Base-by-base conservation (phyloP, 148 eudicot genomes). In the Arctostaphylos glauca region DNA sequence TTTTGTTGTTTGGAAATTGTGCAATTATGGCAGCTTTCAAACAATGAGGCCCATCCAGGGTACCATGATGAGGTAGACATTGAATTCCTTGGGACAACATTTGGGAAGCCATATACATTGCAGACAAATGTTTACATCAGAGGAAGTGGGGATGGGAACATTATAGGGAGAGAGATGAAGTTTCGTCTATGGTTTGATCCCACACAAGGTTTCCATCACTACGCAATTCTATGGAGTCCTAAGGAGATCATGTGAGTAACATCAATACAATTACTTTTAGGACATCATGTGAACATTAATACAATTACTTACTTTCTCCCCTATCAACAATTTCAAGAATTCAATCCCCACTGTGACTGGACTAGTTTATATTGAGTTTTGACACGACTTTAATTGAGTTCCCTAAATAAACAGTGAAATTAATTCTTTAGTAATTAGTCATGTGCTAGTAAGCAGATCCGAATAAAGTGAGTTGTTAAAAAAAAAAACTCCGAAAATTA, bases 151-250 rank as follows among this genome's bases (percentile, higher is more conserved):
- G 98, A 96, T 84, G 98, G 98, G 1, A 91, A 76, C 47, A 93
- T 94, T 71, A 91, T 96, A 50, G 98, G 98, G 58, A 92, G 98
- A 81, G 98, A 96, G 80, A 92, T 94, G 95, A 92, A 94, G 80
- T 94, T 94, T 62, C 98, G 93, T 86, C 86, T 96, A 19, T 96
- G 98, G 98, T 96, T 96, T 77, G 95, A 96, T 88, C 98, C 98
- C 18, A 96, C 98, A 44, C 74, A 91, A 52, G 83, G 52, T 10
- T 96, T 96, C 83, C 98, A 96, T 79, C 96, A 96, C 80, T 96
- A 96, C 84, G 98, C 98, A 56, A 93, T 96, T 19, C 90, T 90
- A 14, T 96, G 98, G 98, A 88, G 87, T 66, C 94, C 96, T 14
- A 92, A 79, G 44, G 96, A 96, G 52, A 92, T 96, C 86, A 93